These are phyloP conservation scores for Tephrocybe sp. DNA, from an alignment of 768 basidiomycete genomes.

Conservation along the genomic window DNA sequence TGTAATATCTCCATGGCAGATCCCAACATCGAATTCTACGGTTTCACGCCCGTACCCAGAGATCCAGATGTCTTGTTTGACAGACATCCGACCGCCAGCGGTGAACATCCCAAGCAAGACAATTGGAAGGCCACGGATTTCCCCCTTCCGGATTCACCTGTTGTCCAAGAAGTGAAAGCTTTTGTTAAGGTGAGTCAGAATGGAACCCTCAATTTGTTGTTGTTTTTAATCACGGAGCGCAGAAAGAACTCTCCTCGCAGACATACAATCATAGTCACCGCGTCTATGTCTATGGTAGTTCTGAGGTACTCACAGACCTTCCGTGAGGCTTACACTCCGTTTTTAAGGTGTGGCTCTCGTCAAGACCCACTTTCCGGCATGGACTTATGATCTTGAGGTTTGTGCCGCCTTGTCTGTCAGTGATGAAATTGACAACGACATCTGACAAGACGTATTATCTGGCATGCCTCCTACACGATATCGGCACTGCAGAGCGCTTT, in stretches of 20 bases:
- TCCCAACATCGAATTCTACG: conserved; percentile 36
- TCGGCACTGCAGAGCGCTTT: conserved; percentile 49
- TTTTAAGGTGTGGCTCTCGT: conserved; percentile 45
- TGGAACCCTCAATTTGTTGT: neutral
- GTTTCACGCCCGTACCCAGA: conserved; percentile 48
- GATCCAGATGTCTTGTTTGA: conserved; percentile 50
- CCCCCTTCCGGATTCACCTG: conserved; percentile 40
- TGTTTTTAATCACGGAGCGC: neutral
- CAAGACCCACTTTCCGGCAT: conserved; percentile 45
- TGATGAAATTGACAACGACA: neutral
- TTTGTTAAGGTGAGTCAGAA: conserved; percentile 35
- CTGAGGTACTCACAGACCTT: neutral
- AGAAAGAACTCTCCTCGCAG: conserved; percentile 43
- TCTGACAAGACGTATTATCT: conserved; percentile 45
- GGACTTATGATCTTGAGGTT: conserved; percentile 40
- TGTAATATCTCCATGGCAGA: conserved; percentile 18
- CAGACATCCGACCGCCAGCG: conserved; percentile 42
- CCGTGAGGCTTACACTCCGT: neutral
- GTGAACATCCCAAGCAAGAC: conserved; percentile 42
- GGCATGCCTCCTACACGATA: conserved; percentile 52
- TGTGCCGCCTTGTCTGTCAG: neutral
- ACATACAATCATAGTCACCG: conserved; percentile 52
- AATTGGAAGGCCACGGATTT: conserved; percentile 37
- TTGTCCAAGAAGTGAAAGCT: conserved; percentile 36
- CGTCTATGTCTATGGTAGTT: conserved; percentile 49